Percentiles rank a stretch among this genome's conserved stretches.
phyloP scores from a whole-genome alignment of 805 yeast species.

The Kodamaea kakaduensis region DNA sequence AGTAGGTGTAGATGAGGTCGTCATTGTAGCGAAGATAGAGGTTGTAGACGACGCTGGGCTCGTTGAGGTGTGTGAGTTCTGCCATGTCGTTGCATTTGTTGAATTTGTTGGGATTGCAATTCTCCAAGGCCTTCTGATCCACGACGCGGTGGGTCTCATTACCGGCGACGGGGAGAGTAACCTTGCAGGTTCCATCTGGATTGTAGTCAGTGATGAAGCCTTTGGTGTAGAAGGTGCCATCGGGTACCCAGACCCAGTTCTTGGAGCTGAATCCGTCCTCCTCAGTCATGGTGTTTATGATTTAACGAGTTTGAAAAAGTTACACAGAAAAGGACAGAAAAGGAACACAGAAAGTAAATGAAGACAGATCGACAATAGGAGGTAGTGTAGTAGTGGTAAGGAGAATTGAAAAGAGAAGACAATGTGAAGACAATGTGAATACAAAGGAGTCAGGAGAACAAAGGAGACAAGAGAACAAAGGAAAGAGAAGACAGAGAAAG shows the following conservation, averaged over 20 bases:
- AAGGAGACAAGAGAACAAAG: too few species aligned
- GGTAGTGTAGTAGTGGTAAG: too few species aligned
- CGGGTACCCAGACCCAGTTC: constrained; percentile 74
- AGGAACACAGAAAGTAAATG: too few species aligned
- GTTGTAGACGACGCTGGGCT: constrained; percentile 91
- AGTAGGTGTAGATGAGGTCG: constrained; percentile 85
- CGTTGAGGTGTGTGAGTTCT: constrained; percentile 87
- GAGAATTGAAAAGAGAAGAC: too few species aligned
- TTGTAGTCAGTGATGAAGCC: constrained; percentile 52
- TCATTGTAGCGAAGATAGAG: constrained; percentile 69
- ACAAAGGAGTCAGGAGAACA: too few species aligned
- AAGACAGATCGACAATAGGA: too few species aligned
- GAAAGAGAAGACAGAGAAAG: too few species aligned
- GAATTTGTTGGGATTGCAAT: constrained; percentile 84
- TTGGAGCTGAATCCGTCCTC: constrained; percentile 39
- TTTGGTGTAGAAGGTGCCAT: constrained; percentile 48
- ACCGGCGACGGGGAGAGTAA: constrained; percentile 36
- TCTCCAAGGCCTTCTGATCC: constrained; percentile 44
- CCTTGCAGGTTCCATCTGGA: constrained; percentile 33
- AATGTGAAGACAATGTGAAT: too few species aligned
- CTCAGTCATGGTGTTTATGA: constrained; percentile 16
- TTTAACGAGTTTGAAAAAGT: not conserved
- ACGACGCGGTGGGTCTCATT: constrained; percentile 42
- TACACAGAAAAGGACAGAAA: not conserved
- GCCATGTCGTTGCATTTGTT: constrained; percentile 95